phyloP scores from a whole-genome alignment of 306 rosid species.

The Glycine latifolia region DNA sequence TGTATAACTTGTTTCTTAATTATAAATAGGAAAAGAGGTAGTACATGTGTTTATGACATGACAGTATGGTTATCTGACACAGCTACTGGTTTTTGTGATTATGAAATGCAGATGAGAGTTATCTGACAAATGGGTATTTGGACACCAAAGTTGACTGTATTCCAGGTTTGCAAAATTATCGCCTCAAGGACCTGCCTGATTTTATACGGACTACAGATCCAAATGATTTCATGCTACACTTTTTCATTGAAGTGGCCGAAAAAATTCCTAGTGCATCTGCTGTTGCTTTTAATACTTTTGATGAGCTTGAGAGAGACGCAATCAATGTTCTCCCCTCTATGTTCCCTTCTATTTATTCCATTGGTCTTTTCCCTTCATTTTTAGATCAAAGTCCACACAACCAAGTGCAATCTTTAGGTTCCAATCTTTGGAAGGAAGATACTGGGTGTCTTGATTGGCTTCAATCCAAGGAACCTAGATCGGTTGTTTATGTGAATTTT shows the following conservation, averaged over 20 bases:
- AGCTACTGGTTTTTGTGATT: background rate
- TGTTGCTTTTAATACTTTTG: background rate
- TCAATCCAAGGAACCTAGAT: background rate
- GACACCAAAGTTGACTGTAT: slow-evolving; percentile 19
- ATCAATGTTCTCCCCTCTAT: background rate
- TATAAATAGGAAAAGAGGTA: too few relatives aligned
- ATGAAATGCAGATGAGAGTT: slow-evolving; percentile 30
- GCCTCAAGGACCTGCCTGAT: slow-evolving; percentile 31
- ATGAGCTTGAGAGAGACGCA: slow-evolving; percentile 7
- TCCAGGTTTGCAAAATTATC: slow-evolving; percentile 33
- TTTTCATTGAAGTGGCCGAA: background rate
- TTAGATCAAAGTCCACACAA: slow-evolving; percentile 28
- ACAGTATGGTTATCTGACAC: too few relatives aligned
- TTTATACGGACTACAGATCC: slow-evolving; percentile 37
- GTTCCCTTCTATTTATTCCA: slow-evolving; percentile 11
- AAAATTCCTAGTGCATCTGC: slow-evolving; percentile 1
- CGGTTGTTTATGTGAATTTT: slow-evolving; percentile 12
- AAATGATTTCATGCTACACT: slow-evolving; percentile 20
- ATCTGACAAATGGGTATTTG: slow-evolving; percentile 39
- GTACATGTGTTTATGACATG: too few relatives aligned
- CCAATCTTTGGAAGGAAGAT: slow-evolving; percentile 47
- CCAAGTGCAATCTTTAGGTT: background rate
- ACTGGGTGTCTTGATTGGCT: background rate
- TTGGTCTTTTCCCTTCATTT: slow-evolving; percentile 39
- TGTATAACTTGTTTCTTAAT: too few relatives aligned